Evolutionary conservation across 2,329 filamentous ascomycete genomes (phyloP).

Genomic region (Beauveria caledonica): DNA sequence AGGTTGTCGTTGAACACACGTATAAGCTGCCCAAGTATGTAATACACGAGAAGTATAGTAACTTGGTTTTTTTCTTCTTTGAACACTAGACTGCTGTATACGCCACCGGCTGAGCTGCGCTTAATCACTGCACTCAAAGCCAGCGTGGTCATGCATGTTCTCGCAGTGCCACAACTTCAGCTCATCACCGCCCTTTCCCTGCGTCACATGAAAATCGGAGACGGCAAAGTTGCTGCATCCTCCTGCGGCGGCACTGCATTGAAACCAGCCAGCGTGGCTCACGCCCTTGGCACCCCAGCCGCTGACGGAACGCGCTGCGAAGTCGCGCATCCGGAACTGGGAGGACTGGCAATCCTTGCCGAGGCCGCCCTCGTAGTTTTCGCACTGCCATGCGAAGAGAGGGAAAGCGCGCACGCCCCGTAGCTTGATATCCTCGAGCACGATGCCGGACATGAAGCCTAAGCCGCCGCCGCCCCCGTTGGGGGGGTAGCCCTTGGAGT

Average conservation of each 20-base stretch:
- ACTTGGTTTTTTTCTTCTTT: background rate
- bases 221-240: slow-evolving; percentile 24
- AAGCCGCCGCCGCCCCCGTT: slow-evolving; percentile 51
- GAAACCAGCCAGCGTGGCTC: slow-evolving; percentile 20
- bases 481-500: slow-evolving; percentile 41
- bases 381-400: slow-evolving; percentile 28
- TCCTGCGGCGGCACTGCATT: slow-evolving; percentile 24
- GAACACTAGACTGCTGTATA: too few species aligned
- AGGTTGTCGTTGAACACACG: background rate
- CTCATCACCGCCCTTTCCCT: slow-evolving; percentile 11
- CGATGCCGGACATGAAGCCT: slow-evolving; percentile 29
- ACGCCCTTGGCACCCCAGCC: slow-evolving; percentile 23
- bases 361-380: slow-evolving; percentile 25
- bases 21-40: background rate
- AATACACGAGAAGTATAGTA: background rate
- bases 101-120: background rate
- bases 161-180: slow-evolving; percentile 13
- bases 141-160: slow-evolving; percentile 6
- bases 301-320: slow-evolving; percentile 21
- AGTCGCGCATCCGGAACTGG: slow-evolving; percentile 22
- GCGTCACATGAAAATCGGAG: slow-evolving; percentile 18
- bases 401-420: slow-evolving; percentile 21
- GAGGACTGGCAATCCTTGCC: slow-evolving; percentile 28
- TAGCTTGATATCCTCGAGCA: slow-evolving; percentile 24
- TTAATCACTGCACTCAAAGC: slow-evolving; percentile 6